Percentiles rank a stretch among this genome's conserved stretches.
Conservation (phyloP, 2,329 filamentous ascomycete species). For the Calonectria naviculata region DNA sequence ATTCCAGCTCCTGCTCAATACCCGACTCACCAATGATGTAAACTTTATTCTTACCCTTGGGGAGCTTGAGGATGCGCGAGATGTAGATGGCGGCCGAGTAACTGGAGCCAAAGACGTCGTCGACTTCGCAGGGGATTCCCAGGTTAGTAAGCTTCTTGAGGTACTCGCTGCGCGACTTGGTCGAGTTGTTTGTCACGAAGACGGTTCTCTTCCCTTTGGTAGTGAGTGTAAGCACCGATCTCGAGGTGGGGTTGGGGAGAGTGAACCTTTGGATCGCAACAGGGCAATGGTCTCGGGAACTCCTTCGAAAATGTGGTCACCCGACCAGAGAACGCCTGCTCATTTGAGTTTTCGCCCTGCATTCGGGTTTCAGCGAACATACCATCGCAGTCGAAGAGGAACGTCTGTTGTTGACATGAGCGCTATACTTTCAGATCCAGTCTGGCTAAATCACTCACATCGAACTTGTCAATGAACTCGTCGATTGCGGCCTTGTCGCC, state of each 20-base stretch:
- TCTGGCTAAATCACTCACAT: slow-evolving; percentile 71
- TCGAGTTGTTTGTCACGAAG: slow-evolving; percentile 99
- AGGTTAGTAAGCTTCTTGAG: slow-evolving; percentile 87
- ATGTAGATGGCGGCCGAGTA: slow-evolving; percentile 98
- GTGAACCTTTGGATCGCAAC: slow-evolving; percentile 80
- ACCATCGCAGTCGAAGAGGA: slow-evolving; percentile 99
- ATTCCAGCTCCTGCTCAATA: slow-evolving; percentile 87
- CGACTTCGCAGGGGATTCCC: slow-evolving; percentile 81
- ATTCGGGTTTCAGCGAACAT: slow-evolving; percentile 38
- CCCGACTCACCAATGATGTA: slow-evolving; percentile 93
- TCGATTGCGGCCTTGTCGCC: slow-evolving; percentile 82
- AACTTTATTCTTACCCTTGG: slow-evolving; percentile 86
- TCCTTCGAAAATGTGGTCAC: slow-evolving; percentile 87
- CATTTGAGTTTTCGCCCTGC: slow-evolving; percentile 14
- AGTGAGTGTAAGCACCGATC: background rate
- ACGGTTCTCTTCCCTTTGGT: slow-evolving; percentile 85
- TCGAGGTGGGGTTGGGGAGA: background rate
- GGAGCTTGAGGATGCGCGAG: slow-evolving; percentile 86
- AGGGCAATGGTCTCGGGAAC: slow-evolving; percentile 87
- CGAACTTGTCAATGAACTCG: slow-evolving; percentile 89
- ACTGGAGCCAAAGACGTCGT: slow-evolving; percentile 95
- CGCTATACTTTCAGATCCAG: background rate
- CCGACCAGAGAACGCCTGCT: slow-evolving; percentile 94
- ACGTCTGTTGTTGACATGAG: slow-evolving; percentile 68
- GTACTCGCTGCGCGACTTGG: slow-evolving; percentile 93